Conservation (phyloP, 192 early-diverging fungal species). For the Gryganskiella cystojenkinii region DNA sequence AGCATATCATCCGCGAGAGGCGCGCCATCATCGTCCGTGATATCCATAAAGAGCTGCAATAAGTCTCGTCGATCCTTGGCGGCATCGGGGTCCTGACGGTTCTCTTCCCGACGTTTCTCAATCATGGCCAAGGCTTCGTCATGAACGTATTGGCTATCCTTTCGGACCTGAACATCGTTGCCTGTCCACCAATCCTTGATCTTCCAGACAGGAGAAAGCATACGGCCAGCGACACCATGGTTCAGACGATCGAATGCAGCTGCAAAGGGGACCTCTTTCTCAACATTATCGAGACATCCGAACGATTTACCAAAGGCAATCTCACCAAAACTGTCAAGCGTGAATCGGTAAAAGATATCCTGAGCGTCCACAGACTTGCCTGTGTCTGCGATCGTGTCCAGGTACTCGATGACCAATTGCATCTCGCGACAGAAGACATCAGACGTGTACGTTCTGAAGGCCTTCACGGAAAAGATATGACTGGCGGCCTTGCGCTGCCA, state of each 20-base stretch:
- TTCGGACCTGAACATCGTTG: constrained; percentile 2
- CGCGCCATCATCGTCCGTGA: constrained; percentile 36
- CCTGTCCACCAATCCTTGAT: constrained; percentile 44
- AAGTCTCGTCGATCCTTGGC: constrained; percentile 22
- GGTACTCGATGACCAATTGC: constrained; percentile 17
- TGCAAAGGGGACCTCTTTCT: constrained; percentile 52
- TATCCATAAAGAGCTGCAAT: constrained; percentile 58
- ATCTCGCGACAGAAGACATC: constrained; percentile 40
- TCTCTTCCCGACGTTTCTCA: constrained; percentile 18
- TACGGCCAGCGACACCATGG: constrained; percentile 15
- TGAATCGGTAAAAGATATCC: constrained; percentile 56
- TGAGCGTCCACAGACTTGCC: constrained; percentile 50
- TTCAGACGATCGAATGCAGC: constrained; percentile 63
- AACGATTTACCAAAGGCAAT: constrained; percentile 49
- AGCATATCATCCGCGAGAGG: constrained; percentile 51
- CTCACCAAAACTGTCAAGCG: constrained; percentile 47
- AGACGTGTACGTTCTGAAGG: constrained; percentile 39
- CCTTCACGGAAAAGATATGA: constrained; percentile 40
- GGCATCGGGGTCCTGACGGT: not conserved
- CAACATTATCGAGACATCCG: constrained; percentile 28
- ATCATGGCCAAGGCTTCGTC: constrained; percentile 44
- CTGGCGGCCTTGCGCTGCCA: constrained; percentile 42
- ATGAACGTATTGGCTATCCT: constrained; percentile 19
- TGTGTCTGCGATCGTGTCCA: constrained; percentile 20
- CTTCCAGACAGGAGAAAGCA: constrained; percentile 21